These are phyloP conservation scores for Cladophialophora psammophila DNA, from an alignment of 2,329 filamentous ascomycete species.

Conservation along the genomic window DNA sequence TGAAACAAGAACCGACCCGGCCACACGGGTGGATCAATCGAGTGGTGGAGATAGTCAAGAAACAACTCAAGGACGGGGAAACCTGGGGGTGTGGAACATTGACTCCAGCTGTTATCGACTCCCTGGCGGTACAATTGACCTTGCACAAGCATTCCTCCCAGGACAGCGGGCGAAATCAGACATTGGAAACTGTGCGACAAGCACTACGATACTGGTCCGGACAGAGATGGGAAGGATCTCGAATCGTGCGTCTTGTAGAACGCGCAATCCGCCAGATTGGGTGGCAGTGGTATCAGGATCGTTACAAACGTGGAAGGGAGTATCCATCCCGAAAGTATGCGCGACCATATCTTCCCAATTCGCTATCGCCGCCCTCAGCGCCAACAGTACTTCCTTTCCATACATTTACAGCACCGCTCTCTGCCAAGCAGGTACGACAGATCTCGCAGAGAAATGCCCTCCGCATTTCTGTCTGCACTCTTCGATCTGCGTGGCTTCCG, in stretches of 20 bases:
- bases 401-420: conserved; percentile 93
- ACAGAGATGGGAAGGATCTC: conserved; percentile 85
- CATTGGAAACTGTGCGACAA: conserved; percentile 42
- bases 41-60: conserved; percentile 88
- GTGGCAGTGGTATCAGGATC: conserved; percentile 89
- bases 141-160: conserved; percentile 37
- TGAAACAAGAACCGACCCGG: conserved; percentile 74
- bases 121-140: conserved; percentile 59
- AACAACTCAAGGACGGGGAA: conserved; percentile 85
- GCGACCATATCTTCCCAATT: conserved; percentile 75
- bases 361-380: conserved; percentile 80
- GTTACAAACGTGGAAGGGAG: conserved; percentile 68
- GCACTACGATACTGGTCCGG: conserved; percentile 69
- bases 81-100: conserved; percentile 81
- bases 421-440: conserved; percentile 86
- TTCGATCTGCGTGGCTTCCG: conserved; percentile 87
- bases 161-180: conserved; percentile 31
- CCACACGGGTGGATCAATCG: conserved; percentile 85
- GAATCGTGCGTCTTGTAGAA: conserved; percentile 82
- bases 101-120: conserved; percentile 58
- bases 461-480: conserved; percentile 88
- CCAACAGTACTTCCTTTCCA: conserved; percentile 97
- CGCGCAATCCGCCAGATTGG: conserved; percentile 78
- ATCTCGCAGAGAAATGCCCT: conserved; percentile 96
- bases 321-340: conserved; percentile 68